Percentiles rank a stretch among this genome's conserved stretches.
These are phyloP conservation scores for Vitis hybrid DNA, from an alignment of 177 flowering plant species.

Conservation along the genomic window DNA sequence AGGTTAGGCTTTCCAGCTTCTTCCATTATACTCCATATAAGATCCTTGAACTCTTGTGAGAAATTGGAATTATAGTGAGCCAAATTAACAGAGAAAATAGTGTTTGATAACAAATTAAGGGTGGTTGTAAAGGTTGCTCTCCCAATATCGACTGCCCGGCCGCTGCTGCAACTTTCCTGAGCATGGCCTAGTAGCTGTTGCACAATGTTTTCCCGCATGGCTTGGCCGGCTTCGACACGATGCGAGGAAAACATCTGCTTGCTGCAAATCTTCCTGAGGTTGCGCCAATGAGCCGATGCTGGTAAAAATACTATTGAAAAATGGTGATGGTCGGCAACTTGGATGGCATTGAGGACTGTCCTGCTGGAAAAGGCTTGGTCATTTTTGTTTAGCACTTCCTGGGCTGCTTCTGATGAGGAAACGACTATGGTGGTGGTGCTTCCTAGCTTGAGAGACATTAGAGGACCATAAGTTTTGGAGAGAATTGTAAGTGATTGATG, in stretches of 20 bases:
- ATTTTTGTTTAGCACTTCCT: slow-evolving; percentile 11
- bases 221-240: slow-evolving; percentile 8
- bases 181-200: slow-evolving; percentile 12
- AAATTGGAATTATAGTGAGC: too few relatives aligned
- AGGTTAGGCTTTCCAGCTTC: too few relatives aligned
- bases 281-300: slow-evolving; percentile 8
- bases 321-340: slow-evolving; percentile 2
- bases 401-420: slow-evolving; percentile 4
- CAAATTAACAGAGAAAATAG: too few relatives aligned
- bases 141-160: too few relatives aligned
- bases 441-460: slow-evolving; percentile 19
- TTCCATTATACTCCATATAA: too few relatives aligned
- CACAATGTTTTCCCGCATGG: slow-evolving; percentile 14
- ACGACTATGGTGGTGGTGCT: slow-evolving; percentile 9
- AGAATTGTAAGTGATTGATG: slow-evolving; percentile 12
- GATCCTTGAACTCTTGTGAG: too few relatives aligned
- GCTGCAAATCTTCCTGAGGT: slow-evolving; percentile 13
- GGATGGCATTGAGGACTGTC: not conserved
- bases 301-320: slow-evolving; percentile 11
- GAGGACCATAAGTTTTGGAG: slow-evolving; percentile 16
- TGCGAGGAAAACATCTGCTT: slow-evolving; percentile 12
- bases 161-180: too few relatives aligned
- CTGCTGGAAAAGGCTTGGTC: slow-evolving; percentile 13
- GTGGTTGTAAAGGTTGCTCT: too few relatives aligned
- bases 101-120: too few relatives aligned